Conservation (phyloP, 2,329 filamentous ascomycete species). For the Cladosporium cucumerinum region DNA sequence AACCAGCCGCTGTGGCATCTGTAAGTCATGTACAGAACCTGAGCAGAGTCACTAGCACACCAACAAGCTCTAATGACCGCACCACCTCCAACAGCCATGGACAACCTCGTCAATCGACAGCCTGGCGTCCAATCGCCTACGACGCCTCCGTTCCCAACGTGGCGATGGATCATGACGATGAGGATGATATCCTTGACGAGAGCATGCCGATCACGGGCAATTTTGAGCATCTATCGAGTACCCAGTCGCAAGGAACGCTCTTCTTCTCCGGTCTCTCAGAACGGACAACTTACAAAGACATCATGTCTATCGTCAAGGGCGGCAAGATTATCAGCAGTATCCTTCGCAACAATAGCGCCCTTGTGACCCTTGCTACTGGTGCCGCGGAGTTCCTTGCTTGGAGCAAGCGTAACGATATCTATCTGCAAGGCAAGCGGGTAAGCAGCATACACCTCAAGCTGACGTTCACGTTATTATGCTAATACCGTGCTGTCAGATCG, state of each 20-base stretch:
- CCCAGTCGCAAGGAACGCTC: conserved; percentile 51
- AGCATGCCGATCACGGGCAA: conserved; percentile 11
- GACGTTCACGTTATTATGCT: neutral
- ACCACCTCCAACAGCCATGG: neutral
- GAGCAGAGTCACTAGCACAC: neutral
- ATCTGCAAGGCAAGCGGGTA: conserved; percentile 66
- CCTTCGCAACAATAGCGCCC: conserved; percentile 61
- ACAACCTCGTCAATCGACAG: neutral
- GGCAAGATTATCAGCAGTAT: conserved; percentile 68
- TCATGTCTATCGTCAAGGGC: conserved; percentile 64
- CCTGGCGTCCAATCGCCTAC: conserved; percentile 8
- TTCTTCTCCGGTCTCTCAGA: conserved; percentile 61
- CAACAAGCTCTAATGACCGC: neutral
- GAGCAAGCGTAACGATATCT: conserved; percentile 62
- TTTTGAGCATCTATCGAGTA: neutral
- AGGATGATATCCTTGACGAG: conserved; percentile 24
- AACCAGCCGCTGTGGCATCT: neutral
- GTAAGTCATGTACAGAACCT: neutral
- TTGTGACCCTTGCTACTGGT: conserved; percentile 67
- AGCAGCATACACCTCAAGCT: conserved; percentile 26
- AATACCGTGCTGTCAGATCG: conserved; percentile 50
- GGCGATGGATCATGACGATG: conserved; percentile 17
- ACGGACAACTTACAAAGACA: conserved; percentile 61
- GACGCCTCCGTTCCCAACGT: neutral
- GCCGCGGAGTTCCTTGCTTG: conserved; percentile 63